Base-by-base conservation (phyloP, 2,329 filamentous ascomycete genomes). In the Juglanconis sp. region DNA sequence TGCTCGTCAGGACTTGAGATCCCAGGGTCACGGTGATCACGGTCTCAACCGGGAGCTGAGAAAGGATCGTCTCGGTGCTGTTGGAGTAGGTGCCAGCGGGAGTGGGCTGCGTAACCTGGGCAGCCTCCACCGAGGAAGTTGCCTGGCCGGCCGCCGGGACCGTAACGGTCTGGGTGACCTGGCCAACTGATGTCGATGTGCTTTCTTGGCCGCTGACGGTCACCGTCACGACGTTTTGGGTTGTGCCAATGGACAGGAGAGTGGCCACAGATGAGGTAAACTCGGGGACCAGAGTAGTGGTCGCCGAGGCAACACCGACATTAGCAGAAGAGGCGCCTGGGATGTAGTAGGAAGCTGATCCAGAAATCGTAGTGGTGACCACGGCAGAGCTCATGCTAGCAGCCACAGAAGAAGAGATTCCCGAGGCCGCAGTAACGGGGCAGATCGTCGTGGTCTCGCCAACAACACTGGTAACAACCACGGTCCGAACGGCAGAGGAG, bases 401-500 rank as follows among this genome's bases (percentile, higher is more conserved):
- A 4, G 46, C 57, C 4, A 63, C 54, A 5, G 56, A 50, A 2
- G 61, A 63, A 9, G 59, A 58, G 1, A 59, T 8, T 24, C 56
- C 47, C 38, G 60, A 34, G 40, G 65, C 62, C 47, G 56, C 46
- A n/a, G 63, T 61, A 3, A 64, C 64, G 24, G 68, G 67, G 65
- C 65, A 70, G 44, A 70, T 61, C 13, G 68, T 70, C 11, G 65
- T 67, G 50, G 64, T 65, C 53, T 63, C 60, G 35, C 62, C 60
- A 42, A 68, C 62, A 30, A 67, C 65, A 52, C 63, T 60, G 34
- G 69, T 70, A 17, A 70, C 65, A 13, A 61, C 32, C 3, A 70
- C 63, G 34, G 65, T 50, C 34, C 63, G 64, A 60, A 68, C 65
- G 49, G 66, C 62, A 56, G 64, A 57, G 8, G 57, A 57, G 10